These are phyloP conservation scores for Incumbomyces lentus DNA, from an alignment of 2,329 filamentous ascomycete species.

Conservation along the genomic window DNA sequence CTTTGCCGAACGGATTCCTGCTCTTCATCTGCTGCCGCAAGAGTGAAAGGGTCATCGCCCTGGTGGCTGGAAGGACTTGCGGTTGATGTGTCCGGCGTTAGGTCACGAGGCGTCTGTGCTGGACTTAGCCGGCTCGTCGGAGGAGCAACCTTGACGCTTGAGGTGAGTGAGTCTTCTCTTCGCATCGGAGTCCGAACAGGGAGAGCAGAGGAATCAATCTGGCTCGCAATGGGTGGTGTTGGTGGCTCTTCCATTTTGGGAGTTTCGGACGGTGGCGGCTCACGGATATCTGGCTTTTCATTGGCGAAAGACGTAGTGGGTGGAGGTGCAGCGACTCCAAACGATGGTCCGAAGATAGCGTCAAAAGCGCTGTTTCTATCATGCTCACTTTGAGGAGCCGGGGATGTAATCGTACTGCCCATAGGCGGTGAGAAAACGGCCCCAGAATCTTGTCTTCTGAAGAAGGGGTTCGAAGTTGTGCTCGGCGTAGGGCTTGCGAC, in stretches of 20 bases:
- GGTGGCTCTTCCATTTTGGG: slow-evolving; percentile 33
- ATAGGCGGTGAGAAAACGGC: slow-evolving; percentile 27
- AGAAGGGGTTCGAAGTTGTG: slow-evolving; percentile 81
- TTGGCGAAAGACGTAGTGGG: slow-evolving; percentile 53
- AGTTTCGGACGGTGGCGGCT: slow-evolving; percentile 11
- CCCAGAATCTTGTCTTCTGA: slow-evolving; percentile 51
- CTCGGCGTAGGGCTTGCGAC: slow-evolving; percentile 57
- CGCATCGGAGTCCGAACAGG: slow-evolving; percentile 51
- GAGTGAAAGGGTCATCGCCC: slow-evolving; percentile 17
- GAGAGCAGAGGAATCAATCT: slow-evolving; percentile 66
- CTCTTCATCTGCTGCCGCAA: slow-evolving; percentile 18
- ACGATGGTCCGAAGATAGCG: slow-evolving; percentile 70
- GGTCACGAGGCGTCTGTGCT: slow-evolving; percentile 36
- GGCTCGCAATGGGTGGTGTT: slow-evolving; percentile 60
- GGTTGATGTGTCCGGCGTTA: slow-evolving; percentile 32
- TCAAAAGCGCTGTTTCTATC: slow-evolving; percentile 60
- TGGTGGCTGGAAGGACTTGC: slow-evolving; percentile 19
- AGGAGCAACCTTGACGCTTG: slow-evolving; percentile 67
- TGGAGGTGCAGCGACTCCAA: slow-evolving; percentile 36
- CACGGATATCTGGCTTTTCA: slow-evolving; percentile 26
- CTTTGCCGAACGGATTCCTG: slow-evolving; percentile 19
- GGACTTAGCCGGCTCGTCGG: slow-evolving; percentile 55
- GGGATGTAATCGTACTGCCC: slow-evolving; percentile 1
- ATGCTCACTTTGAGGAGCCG: slow-evolving; percentile 12
- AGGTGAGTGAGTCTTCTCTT: slow-evolving; percentile 58